phyloP scores from a whole-genome alignment of 768 basidiomycete species.

The Mrakia frigida region DNA sequence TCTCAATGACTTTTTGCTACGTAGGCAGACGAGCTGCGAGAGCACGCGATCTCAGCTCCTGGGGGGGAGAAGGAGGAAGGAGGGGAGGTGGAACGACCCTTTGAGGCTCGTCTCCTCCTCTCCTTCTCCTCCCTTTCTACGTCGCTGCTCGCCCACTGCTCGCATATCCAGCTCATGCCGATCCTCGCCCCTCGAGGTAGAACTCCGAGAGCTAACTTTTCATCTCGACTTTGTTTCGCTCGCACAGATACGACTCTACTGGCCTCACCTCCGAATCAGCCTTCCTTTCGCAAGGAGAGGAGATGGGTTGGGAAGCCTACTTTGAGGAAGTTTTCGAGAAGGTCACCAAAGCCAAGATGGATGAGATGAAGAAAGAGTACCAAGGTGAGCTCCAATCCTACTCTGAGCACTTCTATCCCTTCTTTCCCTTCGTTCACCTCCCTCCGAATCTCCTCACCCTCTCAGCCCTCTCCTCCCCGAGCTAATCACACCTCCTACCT shows the following conservation, averaged over 20 bases:
- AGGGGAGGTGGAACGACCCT: background rate
- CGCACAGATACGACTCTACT: slow-evolving; percentile 63
- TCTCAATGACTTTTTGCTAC: no score
- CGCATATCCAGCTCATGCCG: no score
- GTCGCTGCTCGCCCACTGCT: no score
- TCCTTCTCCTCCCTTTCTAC: no score
- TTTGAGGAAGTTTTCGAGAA: slow-evolving; percentile 84
- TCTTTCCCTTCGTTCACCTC: background rate
- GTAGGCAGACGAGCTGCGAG: no score
- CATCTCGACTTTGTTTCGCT: no score
- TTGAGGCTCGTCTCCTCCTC: no score
- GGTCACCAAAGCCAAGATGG: slow-evolving; percentile 76
- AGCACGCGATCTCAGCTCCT: no score
- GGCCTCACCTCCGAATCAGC: slow-evolving; percentile 79
- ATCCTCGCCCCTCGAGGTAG: no score
- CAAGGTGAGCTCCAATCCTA: slow-evolving; percentile 57
- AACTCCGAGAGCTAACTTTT: background rate
- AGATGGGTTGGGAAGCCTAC: slow-evolving; percentile 91
- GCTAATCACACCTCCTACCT: slow-evolving; percentile 26
- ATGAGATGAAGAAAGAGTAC: slow-evolving; percentile 90
- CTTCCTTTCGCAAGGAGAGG: slow-evolving; percentile 55
- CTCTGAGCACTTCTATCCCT: background rate
- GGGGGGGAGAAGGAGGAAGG: no score
- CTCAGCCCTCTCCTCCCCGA: background rate
- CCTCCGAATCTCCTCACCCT: background rate